Conservation (phyloP, 2,329 filamentous ascomycete genomes). For the Beauveria sp. region DNA sequence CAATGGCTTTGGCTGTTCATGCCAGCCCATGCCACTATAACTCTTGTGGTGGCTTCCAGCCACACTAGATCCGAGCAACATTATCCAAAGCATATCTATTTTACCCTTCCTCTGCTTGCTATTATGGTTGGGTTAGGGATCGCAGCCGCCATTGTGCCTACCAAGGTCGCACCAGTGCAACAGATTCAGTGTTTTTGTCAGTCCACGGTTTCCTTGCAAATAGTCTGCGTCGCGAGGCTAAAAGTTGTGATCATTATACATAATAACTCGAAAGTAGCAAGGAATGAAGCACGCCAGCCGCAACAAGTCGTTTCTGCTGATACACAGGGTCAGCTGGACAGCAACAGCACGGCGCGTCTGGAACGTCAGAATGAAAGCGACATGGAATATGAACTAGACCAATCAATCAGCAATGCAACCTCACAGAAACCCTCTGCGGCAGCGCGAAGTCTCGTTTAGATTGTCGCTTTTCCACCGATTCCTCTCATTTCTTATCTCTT, state of each 20-base stretch:
- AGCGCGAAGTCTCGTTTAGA: neutral
- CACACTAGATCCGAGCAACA: neutral
- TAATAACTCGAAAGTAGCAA: neutral
- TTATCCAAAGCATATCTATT: neutral
- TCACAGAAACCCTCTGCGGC: no score
- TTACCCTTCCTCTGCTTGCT: neutral
- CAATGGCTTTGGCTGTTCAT: neutral
- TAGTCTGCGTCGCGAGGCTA: neutral
- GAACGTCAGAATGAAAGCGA: neutral
- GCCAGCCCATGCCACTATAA: neutral
- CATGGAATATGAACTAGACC: neutral
- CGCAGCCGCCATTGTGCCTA: neutral
- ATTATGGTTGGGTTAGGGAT: neutral
- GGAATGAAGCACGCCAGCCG: neutral
- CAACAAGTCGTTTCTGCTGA: neutral
- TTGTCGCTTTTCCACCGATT: neutral
- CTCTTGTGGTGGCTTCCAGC: neutral
- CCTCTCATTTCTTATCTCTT: no score
- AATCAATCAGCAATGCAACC: neutral
- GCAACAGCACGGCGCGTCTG: neutral
- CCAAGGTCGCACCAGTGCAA: neutral
- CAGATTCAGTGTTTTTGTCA: neutral
- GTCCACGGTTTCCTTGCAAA: neutral
- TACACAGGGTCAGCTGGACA: neutral
- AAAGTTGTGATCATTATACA: neutral